Percentiles rank a stretch among this genome's conserved stretches.
Evolutionary conservation across 1,284 basidiomycete species (phyloP).

Genomic region (Spongiforma sp.): DNA sequence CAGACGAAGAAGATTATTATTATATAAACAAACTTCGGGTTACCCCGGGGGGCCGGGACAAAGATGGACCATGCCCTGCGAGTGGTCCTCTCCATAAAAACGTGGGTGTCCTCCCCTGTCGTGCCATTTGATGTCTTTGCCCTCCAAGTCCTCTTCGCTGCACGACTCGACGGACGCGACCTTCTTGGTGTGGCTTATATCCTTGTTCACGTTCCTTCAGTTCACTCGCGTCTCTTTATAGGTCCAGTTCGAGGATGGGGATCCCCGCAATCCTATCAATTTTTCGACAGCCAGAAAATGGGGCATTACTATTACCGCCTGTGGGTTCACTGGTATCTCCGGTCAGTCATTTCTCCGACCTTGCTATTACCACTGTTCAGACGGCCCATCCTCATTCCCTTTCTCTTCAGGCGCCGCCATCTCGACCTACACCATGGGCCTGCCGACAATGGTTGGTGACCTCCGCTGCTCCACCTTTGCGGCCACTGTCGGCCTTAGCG

Average conservation of each 20-base stretch:
- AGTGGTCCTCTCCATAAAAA: conserved; percentile 11
- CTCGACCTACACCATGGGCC: conserved; percentile 47
- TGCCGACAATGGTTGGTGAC: conserved; percentile 47
- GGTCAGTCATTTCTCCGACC: conserved; percentile 25
- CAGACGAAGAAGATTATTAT: too few species aligned
- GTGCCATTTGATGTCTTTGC: conserved; percentile 18
- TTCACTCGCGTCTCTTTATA: too few species aligned
- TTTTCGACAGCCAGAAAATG: conserved; percentile 53
- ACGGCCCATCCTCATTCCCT: conserved; percentile 5
- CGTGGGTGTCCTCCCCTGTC: background rate
- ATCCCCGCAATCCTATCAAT: conserved; percentile 55
- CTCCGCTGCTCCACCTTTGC: conserved; percentile 42
- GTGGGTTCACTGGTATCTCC: conserved; percentile 36
- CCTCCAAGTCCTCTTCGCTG: conserved; percentile 25
- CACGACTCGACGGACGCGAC: conserved; percentile 16
- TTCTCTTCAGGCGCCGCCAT: conserved; percentile 39
- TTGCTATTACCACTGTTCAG: background rate
- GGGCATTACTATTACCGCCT: conserved; percentile 38
- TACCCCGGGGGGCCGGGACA: too few species aligned
- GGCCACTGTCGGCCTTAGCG: conserved; percentile 44
- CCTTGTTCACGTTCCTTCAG: conserved; percentile 14
- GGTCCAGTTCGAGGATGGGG: conserved; percentile 61
- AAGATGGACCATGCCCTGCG: conserved; percentile 18
- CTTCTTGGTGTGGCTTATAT: conserved; percentile 19
- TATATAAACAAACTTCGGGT: too few species aligned